Evolutionary conservation across 2,329 filamentous ascomycete genomes (phyloP).

Genomic region (Tolypocladium endophyticum): DNA sequence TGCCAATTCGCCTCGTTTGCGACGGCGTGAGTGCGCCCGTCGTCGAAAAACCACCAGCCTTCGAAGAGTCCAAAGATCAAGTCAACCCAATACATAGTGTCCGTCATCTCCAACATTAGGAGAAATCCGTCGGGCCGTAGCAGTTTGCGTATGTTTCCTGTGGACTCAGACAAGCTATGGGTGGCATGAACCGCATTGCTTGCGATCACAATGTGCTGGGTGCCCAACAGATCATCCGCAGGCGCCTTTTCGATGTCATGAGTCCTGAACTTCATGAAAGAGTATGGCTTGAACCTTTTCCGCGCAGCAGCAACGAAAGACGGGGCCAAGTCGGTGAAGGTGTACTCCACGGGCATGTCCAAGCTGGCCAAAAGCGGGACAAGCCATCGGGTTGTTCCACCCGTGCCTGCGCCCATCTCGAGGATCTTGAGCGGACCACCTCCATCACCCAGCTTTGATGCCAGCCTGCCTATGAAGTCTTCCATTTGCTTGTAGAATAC

Average conservation of each 20-base stretch:
- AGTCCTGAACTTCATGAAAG: slow-evolving; percentile 4
- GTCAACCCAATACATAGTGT: slow-evolving; percentile 12
- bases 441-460: background rate
- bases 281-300: slow-evolving; percentile 3
- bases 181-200: slow-evolving; percentile 27
- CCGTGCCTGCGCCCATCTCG: slow-evolving; percentile 9
- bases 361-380: slow-evolving; percentile 18
- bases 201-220: slow-evolving; percentile 20
- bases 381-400: slow-evolving; percentile 21
- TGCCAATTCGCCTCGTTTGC: background rate
- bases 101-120: slow-evolving; percentile 4
- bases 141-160: slow-evolving; percentile 8
- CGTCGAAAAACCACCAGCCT: slow-evolving; percentile 20
- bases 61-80: slow-evolving; percentile 21
- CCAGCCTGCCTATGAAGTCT: slow-evolving; percentile 16
- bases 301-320: slow-evolving; percentile 6
- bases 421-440: slow-evolving; percentile 13
- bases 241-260: slow-evolving; percentile 10
- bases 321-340: slow-evolving; percentile 26
- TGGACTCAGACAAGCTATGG: slow-evolving; percentile 2
- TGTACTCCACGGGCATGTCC: slow-evolving; percentile 22
- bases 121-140: slow-evolving; percentile 8
- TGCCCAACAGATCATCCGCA: slow-evolving; percentile 4
- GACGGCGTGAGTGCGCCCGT: slow-evolving; percentile 1
- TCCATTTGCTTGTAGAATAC: slow-evolving; percentile 20